These are phyloP conservation scores for Macrophomina pseudophaseolina DNA, from an alignment of 2,329 filamentous ascomycete genomes.

Conservation along the genomic window DNA sequence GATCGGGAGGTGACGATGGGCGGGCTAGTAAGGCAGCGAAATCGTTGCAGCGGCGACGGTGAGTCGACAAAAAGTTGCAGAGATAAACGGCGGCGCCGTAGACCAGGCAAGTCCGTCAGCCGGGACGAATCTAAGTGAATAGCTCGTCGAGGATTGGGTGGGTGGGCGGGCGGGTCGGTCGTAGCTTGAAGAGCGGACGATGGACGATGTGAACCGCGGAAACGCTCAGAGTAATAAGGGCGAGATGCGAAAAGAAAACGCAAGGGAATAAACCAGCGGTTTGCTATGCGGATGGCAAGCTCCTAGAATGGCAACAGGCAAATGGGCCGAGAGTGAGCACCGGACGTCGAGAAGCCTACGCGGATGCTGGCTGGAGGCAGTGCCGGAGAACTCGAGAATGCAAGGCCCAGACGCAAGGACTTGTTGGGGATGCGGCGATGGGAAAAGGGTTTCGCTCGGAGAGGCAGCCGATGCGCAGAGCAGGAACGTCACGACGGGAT, in stretches of 20 bases:
- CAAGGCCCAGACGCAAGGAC: conserved; percentile 18
- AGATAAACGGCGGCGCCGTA: conserved; percentile 5
- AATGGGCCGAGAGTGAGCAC: conserved; percentile 2
- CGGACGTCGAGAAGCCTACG: conserved; percentile 1
- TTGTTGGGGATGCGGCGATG: conserved; percentile 9
- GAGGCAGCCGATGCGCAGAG: conserved; percentile 7
- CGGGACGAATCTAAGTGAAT: conserved; percentile 29
- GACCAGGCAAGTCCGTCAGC: conserved; percentile 9
- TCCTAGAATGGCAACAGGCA: conserved; percentile 12
- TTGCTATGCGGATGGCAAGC: conserved; percentile 17
- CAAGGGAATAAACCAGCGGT: conserved; percentile 15
- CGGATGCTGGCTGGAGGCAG: not conserved
- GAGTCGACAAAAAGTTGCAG: not conserved
- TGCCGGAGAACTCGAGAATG: not conserved
- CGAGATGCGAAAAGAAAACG: conserved; percentile 16
- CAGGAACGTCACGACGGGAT: conserved; percentile 6
- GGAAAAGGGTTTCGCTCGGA: conserved; percentile 3
- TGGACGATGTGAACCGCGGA: conserved; percentile 12
- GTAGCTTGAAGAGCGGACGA: conserved; percentile 8
- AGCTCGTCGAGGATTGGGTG: conserved; percentile 25
- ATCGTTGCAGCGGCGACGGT: conserved; percentile 10
- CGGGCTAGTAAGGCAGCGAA: not conserved
- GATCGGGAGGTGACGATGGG: not conserved
- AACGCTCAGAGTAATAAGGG: conserved; percentile 21
- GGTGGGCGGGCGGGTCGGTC: conserved; percentile 12